A percentile compares a stretch with the other conserved stretches of the same genome.
These are phyloP conservation scores for Talaromyces adpressus DNA, from an alignment of 495 filamentous ascomycete species.

Conservation along the genomic window DNA sequence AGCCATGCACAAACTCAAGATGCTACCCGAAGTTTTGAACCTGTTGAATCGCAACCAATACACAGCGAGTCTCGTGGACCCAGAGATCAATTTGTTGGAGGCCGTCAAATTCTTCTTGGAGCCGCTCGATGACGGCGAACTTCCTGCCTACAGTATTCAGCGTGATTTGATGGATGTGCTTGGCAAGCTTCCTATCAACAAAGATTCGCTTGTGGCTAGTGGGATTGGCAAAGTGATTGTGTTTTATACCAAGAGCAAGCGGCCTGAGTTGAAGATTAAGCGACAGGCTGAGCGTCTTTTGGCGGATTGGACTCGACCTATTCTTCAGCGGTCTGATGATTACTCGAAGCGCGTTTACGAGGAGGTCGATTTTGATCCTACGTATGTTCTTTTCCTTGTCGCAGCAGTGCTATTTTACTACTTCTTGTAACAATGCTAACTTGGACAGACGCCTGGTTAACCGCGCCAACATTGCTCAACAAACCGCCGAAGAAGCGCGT, in stretches of 20 bases:
- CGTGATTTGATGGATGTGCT: constrained; percentile 83
- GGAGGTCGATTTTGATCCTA: constrained; percentile 51
- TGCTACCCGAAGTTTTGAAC: constrained; percentile 86
- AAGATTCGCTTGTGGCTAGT: constrained; percentile 79
- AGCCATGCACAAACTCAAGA: constrained; percentile 86
- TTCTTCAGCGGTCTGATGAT: constrained; percentile 85
- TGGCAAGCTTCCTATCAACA: constrained; percentile 73
- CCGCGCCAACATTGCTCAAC: constrained; percentile 38
- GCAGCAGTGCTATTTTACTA: too few species aligned
- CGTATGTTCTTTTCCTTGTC: constrained; percentile 30
- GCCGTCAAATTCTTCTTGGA: constrained; percentile 96
- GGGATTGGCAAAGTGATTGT: constrained; percentile 93
- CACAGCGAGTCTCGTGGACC: constrained; percentile 79
- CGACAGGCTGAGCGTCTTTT: constrained; percentile 83
- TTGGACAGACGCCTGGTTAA: constrained; percentile 23
- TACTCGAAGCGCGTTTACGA: constrained; percentile 70
- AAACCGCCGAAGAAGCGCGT: constrained; percentile 55
- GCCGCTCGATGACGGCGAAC: constrained; percentile 81
- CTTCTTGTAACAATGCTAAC: background rate
- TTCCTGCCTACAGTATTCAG: constrained; percentile 96
- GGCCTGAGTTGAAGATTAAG: constrained; percentile 80
- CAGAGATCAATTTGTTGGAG: constrained; percentile 89
- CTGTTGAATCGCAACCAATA: constrained; percentile 80
- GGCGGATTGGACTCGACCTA: constrained; percentile 94
- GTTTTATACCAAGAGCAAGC: constrained; percentile 94